Evolutionary conservation across 2,329 filamentous ascomycete species (phyloP).

Genomic region (Cladosporium halotolerans): DNA sequence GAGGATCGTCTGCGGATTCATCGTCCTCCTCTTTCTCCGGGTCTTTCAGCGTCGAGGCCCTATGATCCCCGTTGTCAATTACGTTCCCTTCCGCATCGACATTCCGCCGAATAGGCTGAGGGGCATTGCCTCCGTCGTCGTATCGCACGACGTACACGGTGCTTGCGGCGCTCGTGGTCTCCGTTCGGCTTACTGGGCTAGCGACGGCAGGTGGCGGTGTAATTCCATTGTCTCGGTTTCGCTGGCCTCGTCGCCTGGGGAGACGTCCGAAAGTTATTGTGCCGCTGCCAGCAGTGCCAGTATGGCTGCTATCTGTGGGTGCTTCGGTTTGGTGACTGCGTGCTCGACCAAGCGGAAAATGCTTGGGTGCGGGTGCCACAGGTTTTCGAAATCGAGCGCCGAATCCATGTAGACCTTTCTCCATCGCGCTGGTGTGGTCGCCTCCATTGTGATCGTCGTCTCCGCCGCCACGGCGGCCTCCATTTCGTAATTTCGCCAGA

Average conservation of each 20-base stretch:
- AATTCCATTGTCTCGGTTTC: constrained; percentile 6
- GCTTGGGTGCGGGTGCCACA: constrained; percentile 20
- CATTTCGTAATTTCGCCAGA: constrained; percentile 26
- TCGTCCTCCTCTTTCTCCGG: constrained; percentile 20
- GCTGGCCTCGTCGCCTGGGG: constrained; percentile 13
- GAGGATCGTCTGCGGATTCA: constrained; percentile 3
- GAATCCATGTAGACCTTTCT: constrained; percentile 22
- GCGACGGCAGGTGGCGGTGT: constrained; percentile 39
- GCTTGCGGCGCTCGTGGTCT: constrained; percentile 57
- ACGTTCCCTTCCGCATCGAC: constrained; percentile 5
- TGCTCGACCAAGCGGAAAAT: constrained; percentile 29
- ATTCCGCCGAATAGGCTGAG: constrained; percentile 29
- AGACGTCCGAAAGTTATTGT: constrained; percentile 18
- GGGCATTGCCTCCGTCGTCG: constrained; percentile 45
- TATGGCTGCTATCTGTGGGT: constrained; percentile 12
- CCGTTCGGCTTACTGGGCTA: constrained; percentile 54
- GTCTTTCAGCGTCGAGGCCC: constrained; percentile 12
- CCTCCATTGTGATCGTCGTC: constrained; percentile 23
- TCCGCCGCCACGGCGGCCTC: constrained; percentile 27
- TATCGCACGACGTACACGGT: constrained; percentile 60
- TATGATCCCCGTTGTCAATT: constrained; percentile 1
- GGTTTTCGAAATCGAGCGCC: constrained; percentile 23
- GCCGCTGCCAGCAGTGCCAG: constrained; percentile 12
- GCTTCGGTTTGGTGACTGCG: constrained; percentile 19
- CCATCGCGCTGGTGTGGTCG: constrained; percentile 21